Conservation (phyloP, 2,329 filamentous ascomycete species). For the Ophiosphaerella narmari region DNA sequence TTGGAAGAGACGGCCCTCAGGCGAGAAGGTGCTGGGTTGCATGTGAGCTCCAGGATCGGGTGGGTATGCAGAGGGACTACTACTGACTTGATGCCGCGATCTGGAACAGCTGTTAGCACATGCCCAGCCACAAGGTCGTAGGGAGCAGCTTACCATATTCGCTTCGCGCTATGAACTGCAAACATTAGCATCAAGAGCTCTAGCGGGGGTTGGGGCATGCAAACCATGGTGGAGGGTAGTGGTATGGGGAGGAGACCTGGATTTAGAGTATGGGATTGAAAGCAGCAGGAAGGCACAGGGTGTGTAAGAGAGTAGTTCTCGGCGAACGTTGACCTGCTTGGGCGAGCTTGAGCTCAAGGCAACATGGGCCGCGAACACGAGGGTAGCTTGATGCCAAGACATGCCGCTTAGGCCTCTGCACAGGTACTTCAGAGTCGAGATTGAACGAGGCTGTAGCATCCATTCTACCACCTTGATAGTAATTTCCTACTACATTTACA, state of each 20-base stretch:
- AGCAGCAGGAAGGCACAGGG: not conserved
- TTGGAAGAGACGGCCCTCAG: constrained; percentile 99
- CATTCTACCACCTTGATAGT: too few species aligned
- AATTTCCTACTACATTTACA: constrained; percentile 6
- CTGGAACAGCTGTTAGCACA: constrained; percentile 54
- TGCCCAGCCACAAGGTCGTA: constrained; percentile 6
- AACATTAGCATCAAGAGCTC: constrained; percentile 38
- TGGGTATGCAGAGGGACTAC: constrained; percentile 13
- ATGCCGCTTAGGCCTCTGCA: constrained; percentile 3
- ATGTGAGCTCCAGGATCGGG: constrained; percentile 26
- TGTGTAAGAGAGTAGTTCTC: not conserved
- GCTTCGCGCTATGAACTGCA: constrained; percentile 95
- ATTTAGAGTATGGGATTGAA: not conserved
- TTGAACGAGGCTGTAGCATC: too few species aligned
- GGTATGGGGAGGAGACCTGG: constrained; percentile 6
- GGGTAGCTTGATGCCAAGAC: constrained; percentile 24
- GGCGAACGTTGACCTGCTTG: constrained; percentile 18
- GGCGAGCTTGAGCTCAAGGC: constrained; percentile 36
- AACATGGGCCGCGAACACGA: constrained; percentile 27
- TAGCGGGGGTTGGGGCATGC: constrained; percentile 24
- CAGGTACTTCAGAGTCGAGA: too few species aligned
- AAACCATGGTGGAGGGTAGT: constrained; percentile 38
- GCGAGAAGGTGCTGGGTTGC: constrained; percentile 86
- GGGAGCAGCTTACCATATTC: constrained; percentile 82
- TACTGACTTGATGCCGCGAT: constrained; percentile 95